These are phyloP conservation scores for Phytophthora pseudosyringae DNA, from an alignment of 352 stramenopile species.

Conservation along the genomic window DNA sequence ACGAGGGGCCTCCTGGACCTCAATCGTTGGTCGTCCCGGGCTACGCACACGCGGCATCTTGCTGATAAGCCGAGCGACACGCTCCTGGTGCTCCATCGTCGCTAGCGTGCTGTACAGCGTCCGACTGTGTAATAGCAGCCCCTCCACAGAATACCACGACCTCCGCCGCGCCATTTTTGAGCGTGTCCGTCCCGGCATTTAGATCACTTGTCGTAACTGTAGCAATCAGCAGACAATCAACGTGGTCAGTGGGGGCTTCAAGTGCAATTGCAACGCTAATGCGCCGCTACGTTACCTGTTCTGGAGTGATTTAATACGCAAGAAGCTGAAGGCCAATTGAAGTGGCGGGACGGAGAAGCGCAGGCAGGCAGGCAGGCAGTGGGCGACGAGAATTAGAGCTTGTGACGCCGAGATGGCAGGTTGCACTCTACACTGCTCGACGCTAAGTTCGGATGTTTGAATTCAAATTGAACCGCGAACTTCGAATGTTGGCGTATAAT, in stretches of 20 bases:
- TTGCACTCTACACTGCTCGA: conserved; percentile 29
- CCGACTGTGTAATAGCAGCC: conserved; percentile 47
- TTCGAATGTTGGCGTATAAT: background rate
- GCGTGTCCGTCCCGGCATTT: conserved; percentile 32
- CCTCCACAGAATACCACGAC: conserved; percentile 35
- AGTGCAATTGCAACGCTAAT: conserved; percentile 6
- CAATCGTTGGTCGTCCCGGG: conserved; percentile 5
- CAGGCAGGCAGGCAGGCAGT: conserved; percentile 1
- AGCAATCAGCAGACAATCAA: conserved; percentile 2
- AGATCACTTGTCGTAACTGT: conserved; percentile 16
- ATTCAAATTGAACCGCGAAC: conserved; percentile 30
- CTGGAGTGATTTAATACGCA: background rate
- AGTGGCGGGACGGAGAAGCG: background rate
- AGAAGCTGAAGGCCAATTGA: background rate
- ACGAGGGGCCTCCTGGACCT: conserved; percentile 6
- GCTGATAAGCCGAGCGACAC: conserved; percentile 21
- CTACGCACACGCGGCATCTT: conserved; percentile 27
- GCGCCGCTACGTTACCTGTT: conserved; percentile 1
- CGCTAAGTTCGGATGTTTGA: conserved; percentile 40
- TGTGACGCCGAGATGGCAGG: conserved; percentile 26
- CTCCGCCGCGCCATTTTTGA: conserved; percentile 55
- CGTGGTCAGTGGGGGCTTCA: background rate
- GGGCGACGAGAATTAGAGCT: background rate
- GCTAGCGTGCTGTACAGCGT: conserved; percentile 39
- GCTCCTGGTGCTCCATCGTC: conserved; percentile 50